Evolutionary conservation across 768 basidiomycete species (phyloP), one percentile per base, ranked within the genome.

Genomic region (Collybia mongolica): DNA sequence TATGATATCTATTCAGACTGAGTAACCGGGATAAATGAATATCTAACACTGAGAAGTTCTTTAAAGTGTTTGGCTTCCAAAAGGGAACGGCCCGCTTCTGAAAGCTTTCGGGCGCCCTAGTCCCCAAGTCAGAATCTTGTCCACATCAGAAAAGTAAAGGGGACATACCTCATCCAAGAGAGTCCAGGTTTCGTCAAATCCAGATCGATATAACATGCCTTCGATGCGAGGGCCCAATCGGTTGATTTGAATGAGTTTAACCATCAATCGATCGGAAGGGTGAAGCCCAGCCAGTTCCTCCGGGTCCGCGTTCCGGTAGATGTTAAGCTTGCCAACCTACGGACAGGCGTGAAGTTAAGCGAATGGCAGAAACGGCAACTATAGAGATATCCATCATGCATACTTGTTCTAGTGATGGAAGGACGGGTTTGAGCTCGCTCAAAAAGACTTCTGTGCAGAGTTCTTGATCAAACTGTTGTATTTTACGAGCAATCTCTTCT

Each of bases 251-350:
- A 98, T 97, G 32, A 98, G 76, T 54, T 95, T 90, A 20, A 99
- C 93, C 91, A 99, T 94, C 41, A 99, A 80, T 26, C 97, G 84
- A 70, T 99, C 97, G 15, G 97, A 89, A 17, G 89, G 86, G 68
- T 98, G 95, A n/a, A 99, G 75, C 24, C 81, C 83, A 37, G 84
- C 86, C 11, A 99, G 81, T 57, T 97, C 94, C 59, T 86, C 89
- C 11, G 85, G 79, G 52, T 85, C 85, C n/a, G 93, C 82, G 59
- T 88, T 92, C 48, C 90, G 85, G 63, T 95, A 92, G 2, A 91
- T 80, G 61, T 92, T 94, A 23, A 96, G 81, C 69, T 94, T 93
- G 37, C 93, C 93, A 54, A 92, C 79, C 87, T 90, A 17, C 51
- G 3, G 18, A 14, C 35, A n/a, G 18, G 42, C 28, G 26, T 26